Evolutionary conservation across 2,329 filamentous ascomycete species (phyloP), one percentile per base, ranked within the genome.

Genomic region (Penicillium sp.): DNA sequence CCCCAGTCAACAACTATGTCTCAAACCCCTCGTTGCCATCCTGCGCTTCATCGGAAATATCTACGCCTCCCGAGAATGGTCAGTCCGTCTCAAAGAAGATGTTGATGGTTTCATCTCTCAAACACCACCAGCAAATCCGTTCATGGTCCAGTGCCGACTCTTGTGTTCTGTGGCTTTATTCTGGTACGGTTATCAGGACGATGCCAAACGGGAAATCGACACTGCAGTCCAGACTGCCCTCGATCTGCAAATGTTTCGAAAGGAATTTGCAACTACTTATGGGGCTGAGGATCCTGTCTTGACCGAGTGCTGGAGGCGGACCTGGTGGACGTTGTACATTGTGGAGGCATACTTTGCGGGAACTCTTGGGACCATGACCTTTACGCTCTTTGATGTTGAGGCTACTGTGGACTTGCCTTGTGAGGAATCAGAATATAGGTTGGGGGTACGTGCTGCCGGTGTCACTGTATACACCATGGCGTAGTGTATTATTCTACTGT

Each of bases 321-420:
- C 74, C 7, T 76, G 73, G 73, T 76, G 74, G 73, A 67, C 66
- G 63, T 39, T 75, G 25, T 93, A 88, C 71, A 83, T 90, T 14
- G 83, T 90, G 10, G 91, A 95, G 69, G 90, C 88, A 54, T 89
- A 93, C 82, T 85, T 93, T 63, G 88, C 91, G 2, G 90, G 90
- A 4, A 88, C 65, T 34, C 57, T 68, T n/a, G 68, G 67, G 7
- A 70, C 69, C 2, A 69, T 63, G 67, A 67, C 63, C 3, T 68
- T 72, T 31, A 54, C 51, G 20, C 20, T 11, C 54, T 67, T 12
- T 35, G 59, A 69, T 8, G 59, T 75, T 20, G 59, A 68, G 12
- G 54, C 58, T 2, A 72, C 69, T 0, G 66, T 67, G 4, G 69
- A 69, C 7, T 55, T 76, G 14, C 74, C 74, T 5, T 75, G 74